Base-by-base conservation (phyloP, 331 rosid species). In the Malus hybrid region DNA sequence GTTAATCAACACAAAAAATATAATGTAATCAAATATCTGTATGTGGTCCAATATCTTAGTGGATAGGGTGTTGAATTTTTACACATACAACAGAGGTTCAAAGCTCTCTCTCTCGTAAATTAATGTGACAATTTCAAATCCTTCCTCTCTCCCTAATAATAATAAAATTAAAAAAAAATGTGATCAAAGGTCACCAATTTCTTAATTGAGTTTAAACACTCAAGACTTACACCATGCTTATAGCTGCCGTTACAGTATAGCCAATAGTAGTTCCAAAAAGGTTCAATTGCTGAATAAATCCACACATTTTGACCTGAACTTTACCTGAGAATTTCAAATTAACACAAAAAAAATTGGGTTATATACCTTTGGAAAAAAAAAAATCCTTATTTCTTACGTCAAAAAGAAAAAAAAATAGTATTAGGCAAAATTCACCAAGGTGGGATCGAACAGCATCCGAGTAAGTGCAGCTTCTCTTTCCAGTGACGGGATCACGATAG, bases 401-500 rank as follows among this genome's bases (percentile, higher is more conserved):
- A 19, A 7, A 11, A 10, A 33, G 6, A 10, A 28, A n/a, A 2
- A 18, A 73, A 18, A 10, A 24, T 24, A 24, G 48, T 27, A 6
- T 69, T 15, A 31, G 5, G 13, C 50, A 28, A 71, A 33, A 15
- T 24, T 65, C 81, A 90, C 95, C 96, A 6, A 90, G 82, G 61
- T 78, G 82, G 67, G 89, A 76, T 65, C 48, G 82, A 74, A 92
- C 89, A 64, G 85, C 92, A 15, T 86, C 88, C 87, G 85, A 87
- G 80, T 90, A 92, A 73, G 91, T 92, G 22, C 87, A 81, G 83
- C 88, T 90, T 84, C 97, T 84, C 71, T 81, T 88, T 74, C 93
- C 93, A 18, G 62, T 65, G 61, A 56, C 32, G 15, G 94, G 80
- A 29, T 93, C 96, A 2, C 98, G 87, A 33, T 90, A 89, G 70